These are phyloP conservation scores for Lomentospora prolificans DNA, from an alignment of 2,329 filamentous ascomycete genomes.

Conservation along the genomic window DNA sequence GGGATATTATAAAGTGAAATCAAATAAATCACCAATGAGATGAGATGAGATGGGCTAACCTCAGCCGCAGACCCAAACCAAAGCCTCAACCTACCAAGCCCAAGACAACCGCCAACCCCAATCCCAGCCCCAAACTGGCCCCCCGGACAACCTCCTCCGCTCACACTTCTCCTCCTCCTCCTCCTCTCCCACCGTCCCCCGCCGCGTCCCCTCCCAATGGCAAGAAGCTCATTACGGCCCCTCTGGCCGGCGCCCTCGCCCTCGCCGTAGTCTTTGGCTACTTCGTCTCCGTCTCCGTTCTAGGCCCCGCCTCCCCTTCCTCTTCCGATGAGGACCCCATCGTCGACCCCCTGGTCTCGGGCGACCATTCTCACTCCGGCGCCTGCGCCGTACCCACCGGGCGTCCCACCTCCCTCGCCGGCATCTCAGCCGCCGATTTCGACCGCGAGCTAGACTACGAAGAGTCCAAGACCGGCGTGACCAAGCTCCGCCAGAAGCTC, in stretches of 20 bases:
- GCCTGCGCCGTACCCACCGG: slow-evolving; percentile 28
- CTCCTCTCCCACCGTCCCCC: slow-evolving; percentile 23
- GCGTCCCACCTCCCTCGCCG: slow-evolving; percentile 35
- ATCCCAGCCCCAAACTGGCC: slow-evolving; percentile 5
- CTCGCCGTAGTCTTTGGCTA: slow-evolving; percentile 35
- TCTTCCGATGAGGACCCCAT: slow-evolving; percentile 16
- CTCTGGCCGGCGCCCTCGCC: slow-evolving; percentile 36
- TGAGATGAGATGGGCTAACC: background rate
- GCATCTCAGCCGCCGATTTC: slow-evolving; percentile 42
- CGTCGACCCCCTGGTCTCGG: slow-evolving; percentile 14
- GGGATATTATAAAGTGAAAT: too few species aligned
- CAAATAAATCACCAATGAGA: too few species aligned
- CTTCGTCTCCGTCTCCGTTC: slow-evolving; percentile 32
- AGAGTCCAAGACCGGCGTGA: slow-evolving; percentile 48
- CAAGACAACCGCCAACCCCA: slow-evolving; percentile 6
- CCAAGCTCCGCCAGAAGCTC: slow-evolving; percentile 37
- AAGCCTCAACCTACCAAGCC: background rate
- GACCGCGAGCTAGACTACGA: slow-evolving; percentile 48
- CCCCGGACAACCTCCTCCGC: slow-evolving; percentile 12
- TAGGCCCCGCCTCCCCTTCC: slow-evolving; percentile 27
- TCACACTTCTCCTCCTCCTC: slow-evolving; percentile 11
- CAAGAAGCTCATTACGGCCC: slow-evolving; percentile 15
- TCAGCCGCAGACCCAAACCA: background rate
- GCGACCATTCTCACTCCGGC: slow-evolving; percentile 16
- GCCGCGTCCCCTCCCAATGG: slow-evolving; percentile 28